A percentile compares a stretch with the other conserved stretches of the same genome.
Conservation (phyloP, 768 basidiomycete genomes). For the Roridomyces roridus region DNA sequence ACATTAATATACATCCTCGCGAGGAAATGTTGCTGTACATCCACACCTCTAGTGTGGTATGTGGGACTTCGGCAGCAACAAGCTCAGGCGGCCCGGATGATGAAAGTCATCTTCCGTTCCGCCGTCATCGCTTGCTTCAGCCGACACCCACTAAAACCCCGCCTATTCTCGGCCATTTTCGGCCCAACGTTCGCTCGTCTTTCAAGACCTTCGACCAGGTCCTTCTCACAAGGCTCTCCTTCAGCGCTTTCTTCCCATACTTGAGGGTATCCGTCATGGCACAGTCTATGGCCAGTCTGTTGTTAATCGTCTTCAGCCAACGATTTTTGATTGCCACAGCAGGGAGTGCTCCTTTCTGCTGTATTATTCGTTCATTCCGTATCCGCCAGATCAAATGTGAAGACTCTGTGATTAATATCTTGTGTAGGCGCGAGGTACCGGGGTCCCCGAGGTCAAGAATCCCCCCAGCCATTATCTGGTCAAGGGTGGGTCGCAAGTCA, state of each 20-base stretch:
- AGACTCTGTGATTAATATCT: neutral
- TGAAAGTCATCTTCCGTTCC: too few relatives aligned
- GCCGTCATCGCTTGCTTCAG: slow-evolving; percentile 2
- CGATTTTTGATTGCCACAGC: neutral
- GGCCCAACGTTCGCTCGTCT: neutral
- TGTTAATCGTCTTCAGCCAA: slow-evolving; percentile 1
- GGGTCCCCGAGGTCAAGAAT: neutral
- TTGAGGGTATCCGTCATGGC: neutral
- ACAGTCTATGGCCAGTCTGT: neutral
- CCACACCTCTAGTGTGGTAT: too few relatives aligned
- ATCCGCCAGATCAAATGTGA: neutral
- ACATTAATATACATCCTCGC: too few relatives aligned
- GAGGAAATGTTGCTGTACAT: too few relatives aligned
- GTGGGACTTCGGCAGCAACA: too few relatives aligned
- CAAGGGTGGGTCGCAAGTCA: neutral
- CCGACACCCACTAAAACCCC: slow-evolving; percentile 15
- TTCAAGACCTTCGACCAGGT: slow-evolving; percentile 1
- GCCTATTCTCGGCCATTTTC: neutral
- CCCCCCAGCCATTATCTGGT: neutral
- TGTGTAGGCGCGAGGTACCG: neutral
- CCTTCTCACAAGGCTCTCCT: neutral
- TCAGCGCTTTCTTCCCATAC: neutral
- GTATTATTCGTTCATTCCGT: neutral
- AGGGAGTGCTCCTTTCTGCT: neutral
- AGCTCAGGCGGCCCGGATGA: too few relatives aligned